Evolutionary conservation across 2,329 filamentous ascomycete species (phyloP).

Genomic region (Epichloe festucae): DNA sequence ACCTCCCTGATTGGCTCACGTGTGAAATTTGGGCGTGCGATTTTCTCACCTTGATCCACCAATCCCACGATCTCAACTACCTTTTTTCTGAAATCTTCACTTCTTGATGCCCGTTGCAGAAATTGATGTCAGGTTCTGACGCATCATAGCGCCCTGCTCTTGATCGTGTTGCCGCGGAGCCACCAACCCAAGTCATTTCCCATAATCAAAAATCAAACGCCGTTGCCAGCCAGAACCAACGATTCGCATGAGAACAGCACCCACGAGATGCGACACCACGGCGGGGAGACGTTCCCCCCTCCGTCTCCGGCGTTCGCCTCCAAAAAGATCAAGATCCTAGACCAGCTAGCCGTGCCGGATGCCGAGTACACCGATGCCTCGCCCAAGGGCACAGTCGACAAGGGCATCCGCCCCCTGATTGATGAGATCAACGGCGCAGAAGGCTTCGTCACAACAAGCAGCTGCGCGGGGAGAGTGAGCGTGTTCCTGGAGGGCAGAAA

Average conservation of each 20-base stretch:
- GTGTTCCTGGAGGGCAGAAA: slow-evolving; percentile 76
- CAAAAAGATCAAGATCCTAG: slow-evolving; percentile 63
- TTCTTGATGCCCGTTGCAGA: neutral
- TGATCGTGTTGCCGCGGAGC: no score
- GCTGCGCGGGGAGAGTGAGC: slow-evolving; percentile 76
- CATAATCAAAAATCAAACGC: neutral
- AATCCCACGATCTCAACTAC: neutral
- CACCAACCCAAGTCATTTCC: neutral
- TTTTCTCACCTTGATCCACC: neutral
- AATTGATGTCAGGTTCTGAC: no score
- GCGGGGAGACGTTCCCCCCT: slow-evolving; percentile 12
- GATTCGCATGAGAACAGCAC: neutral
- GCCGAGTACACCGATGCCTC: slow-evolving; percentile 69
- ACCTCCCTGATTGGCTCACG: slow-evolving; percentile 1
- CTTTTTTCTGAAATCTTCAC: neutral
- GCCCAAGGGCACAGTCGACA: slow-evolving; percentile 79
- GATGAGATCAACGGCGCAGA: slow-evolving; percentile 60
- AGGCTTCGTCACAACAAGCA: slow-evolving; percentile 82
- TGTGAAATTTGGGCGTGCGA: no score
- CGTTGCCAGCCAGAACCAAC: neutral
- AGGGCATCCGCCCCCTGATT: slow-evolving; percentile 64
- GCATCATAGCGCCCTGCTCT: no score
- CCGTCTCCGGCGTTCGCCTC: slow-evolving; percentile 31
- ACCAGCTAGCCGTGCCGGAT: slow-evolving; percentile 53
- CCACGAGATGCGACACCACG: slow-evolving; percentile 13